Conservation (phyloP, 2,329 filamentous ascomycete species). For the Botrytis porri region DNA sequence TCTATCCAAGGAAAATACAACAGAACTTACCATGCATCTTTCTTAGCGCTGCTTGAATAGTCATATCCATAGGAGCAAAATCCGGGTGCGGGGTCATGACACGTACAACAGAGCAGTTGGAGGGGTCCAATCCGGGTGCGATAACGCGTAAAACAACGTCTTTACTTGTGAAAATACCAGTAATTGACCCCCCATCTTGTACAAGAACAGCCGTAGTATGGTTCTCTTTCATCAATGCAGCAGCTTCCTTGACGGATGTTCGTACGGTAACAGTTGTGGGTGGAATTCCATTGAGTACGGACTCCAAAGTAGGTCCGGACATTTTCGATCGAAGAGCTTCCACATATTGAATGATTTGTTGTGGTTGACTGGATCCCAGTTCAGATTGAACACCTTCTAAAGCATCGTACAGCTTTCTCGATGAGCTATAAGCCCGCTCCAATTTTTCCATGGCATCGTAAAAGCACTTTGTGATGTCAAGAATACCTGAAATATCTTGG, state of each 20-base stretch:
- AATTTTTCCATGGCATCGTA: constrained; percentile 99
- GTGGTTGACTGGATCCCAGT: constrained; percentile 89
- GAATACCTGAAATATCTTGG: constrained; percentile 95
- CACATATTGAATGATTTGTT: constrained; percentile 98
- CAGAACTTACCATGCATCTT: constrained; percentile 92
- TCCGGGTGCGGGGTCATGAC: constrained; percentile 99
- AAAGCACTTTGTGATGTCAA: constrained; percentile 99
- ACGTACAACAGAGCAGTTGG: constrained; percentile 93
- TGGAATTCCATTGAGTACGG: constrained; percentile 85
- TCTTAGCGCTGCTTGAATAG: constrained; percentile 91
- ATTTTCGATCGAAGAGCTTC: constrained; percentile 94
- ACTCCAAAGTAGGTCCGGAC: constrained; percentile 95
- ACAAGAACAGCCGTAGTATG: constrained; percentile 96
- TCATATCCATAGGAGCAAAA: constrained; percentile 99
- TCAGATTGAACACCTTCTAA: constrained; percentile 97
- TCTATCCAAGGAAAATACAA: neutral
- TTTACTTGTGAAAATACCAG: constrained; percentile 99
- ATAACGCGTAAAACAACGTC: constrained; percentile 98
- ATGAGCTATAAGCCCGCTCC: constrained; percentile 94
- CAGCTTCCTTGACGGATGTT: constrained; percentile 94
- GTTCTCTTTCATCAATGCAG: constrained; percentile 96
- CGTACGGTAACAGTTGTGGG: constrained; percentile 93
- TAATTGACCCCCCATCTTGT: constrained; percentile 94
- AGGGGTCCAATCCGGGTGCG: constrained; percentile 89
- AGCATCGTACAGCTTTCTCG: constrained; percentile 96